These are phyloP conservation scores for Capsella bursapastoris DNA, from an alignment of 345 rosid species.

Conservation along the genomic window DNA sequence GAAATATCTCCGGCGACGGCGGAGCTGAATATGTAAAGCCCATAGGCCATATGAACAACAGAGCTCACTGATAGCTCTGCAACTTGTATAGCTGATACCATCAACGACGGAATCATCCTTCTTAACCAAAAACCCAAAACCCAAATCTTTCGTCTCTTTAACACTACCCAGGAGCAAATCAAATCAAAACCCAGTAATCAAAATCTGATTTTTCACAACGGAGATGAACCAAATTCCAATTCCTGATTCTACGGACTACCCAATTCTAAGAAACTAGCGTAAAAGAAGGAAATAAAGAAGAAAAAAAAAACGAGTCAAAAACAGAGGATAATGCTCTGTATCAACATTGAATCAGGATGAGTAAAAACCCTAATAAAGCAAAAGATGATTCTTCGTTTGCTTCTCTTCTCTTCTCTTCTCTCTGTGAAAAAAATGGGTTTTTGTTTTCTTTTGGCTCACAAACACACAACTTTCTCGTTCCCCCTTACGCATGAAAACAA, in stretches of 20 bases:
- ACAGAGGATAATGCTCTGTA: no score
- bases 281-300: conserved; percentile 14
- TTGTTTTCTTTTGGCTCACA: conserved; percentile 1
- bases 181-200: neutral
- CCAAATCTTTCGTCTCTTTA: neutral
- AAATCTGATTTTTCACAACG: conserved; percentile 10
- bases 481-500: conserved; percentile 32
- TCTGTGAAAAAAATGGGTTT: conserved; percentile 19
- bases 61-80: conserved; percentile 82
- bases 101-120: conserved; percentile 50
- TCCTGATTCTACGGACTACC: conserved; percentile 15
- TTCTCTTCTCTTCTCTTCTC: conserved; percentile 10
- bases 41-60: conserved; percentile 74
- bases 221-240: neutral
- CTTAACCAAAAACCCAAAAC: neutral
- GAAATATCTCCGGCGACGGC: conserved; percentile 93
- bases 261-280: neutral
- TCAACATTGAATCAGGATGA: no score
- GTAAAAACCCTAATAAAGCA: no score
- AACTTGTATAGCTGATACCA: conserved; percentile 66
- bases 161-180: neutral
- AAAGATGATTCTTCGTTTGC: conserved; percentile 3
- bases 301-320: neutral
- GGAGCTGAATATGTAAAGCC: conserved; percentile 80
- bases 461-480: conserved; percentile 53